Percentiles rank a stretch among this genome's conserved stretches.
Evolutionary conservation across 2,329 filamentous ascomycete genomes (phyloP).

Genomic region (Calonectria montana): DNA sequence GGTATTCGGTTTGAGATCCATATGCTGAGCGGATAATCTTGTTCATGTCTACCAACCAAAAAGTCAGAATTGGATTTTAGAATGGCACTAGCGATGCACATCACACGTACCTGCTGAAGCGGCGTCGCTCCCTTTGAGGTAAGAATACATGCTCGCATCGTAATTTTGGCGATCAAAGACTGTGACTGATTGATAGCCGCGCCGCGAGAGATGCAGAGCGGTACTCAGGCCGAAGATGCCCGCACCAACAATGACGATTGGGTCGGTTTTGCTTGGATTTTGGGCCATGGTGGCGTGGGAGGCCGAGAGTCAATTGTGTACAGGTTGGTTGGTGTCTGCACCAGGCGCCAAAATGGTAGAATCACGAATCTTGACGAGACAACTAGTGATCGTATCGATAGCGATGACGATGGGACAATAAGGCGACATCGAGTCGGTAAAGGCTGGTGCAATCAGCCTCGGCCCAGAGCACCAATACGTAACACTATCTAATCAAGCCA

Average conservation of each 20-base stretch:
- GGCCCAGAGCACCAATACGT: not conserved
- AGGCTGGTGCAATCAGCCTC: not conserved
- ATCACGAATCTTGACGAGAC: not conserved
- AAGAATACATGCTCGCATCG: slow-evolving; percentile 53
- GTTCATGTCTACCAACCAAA: slow-evolving; percentile 46
- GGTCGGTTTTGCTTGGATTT: slow-evolving; percentile 14
- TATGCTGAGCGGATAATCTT: slow-evolving; percentile 54
- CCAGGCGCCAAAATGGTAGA: not conserved
- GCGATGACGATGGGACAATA: not conserved
- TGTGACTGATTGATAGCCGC: slow-evolving; percentile 59
- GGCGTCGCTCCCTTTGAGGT: slow-evolving; percentile 50
- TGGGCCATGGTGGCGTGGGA: not conserved
- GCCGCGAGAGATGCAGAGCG: slow-evolving; percentile 43
- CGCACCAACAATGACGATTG: slow-evolving; percentile 26
- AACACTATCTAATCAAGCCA: not conserved
- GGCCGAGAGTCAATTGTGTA: not conserved
- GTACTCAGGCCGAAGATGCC: slow-evolving; percentile 49
- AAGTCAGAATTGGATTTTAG: not conserved
- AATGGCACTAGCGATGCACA: not conserved
- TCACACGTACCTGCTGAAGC: slow-evolving; percentile 52
- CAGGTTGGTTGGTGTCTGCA: not conserved
- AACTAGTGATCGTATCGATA: not conserved
- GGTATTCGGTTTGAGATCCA: slow-evolving; percentile 56
- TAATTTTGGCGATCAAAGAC: slow-evolving; percentile 61
- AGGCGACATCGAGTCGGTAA: not conserved